Evolutionary conservation across 129 eudicot genomes (phyloP), one percentile per base, ranked within the genome.

Genomic region (Chrysanthemum makinoi): DNA sequence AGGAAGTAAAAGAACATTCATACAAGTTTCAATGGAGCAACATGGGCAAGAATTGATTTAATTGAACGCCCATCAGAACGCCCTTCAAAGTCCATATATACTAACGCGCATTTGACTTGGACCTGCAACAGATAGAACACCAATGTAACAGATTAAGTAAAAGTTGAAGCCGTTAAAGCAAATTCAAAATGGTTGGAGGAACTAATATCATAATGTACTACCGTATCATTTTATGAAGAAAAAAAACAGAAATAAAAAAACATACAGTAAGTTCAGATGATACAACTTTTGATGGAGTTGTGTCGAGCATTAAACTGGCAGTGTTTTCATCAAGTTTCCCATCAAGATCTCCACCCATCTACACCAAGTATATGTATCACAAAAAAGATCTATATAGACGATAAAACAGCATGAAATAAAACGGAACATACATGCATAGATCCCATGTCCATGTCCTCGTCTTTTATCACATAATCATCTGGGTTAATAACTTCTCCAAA

Each of bases 11-110:
- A 39, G 52, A 64, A 64, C 28, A 10, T 64, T 10, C 69, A 64
- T 64, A 64, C 69, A 64, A 64, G 69, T 43, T 64, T 64, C 69
- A 64, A 39, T 22, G 69, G 52, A 64, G 69, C 69, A 39, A 64
- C 69, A 64, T 39, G 69, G 51, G 69, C 69, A 64, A 64, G 69
- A 64, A 64, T 64, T 79, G 96, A 90, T 79, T 94, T 94, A 39
- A 94, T 79, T 59, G 99, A 94, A 20, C 98, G 87, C 66, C 97
- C 97, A 84, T 94, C 98, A 68, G 98, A 89, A 66, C 99, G 97
- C 54, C 99, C 99, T 76, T 94, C 99, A 84, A 87, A 89, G 77
- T 94, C 99, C 97, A 94, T 85, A 86, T 87, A 90, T 62, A 80
- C 67, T 86, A 90, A 77, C 0, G 89, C 86, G 62, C 87, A 94